Evolutionary conservation across 2,329 filamentous ascomycete species (phyloP), one percentile per base, ranked within the genome.

Genomic region (Clarireedia sp.): DNA sequence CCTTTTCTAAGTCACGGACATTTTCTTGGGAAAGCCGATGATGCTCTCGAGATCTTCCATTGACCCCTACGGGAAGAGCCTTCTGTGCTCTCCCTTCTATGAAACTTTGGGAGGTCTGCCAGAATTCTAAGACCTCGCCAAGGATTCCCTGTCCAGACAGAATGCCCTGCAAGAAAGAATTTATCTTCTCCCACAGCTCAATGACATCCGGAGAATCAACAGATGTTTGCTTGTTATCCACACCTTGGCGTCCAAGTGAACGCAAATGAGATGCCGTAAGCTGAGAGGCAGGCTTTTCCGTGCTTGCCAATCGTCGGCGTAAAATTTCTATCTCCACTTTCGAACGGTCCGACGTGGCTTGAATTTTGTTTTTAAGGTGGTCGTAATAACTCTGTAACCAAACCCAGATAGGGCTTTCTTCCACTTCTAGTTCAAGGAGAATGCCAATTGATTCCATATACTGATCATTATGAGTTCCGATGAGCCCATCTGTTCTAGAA

Each of bases 361-460:
- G 81, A 52, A 97, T 92, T 68, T 89, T 95, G 61, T 84, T 84
- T 71, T 94, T 96, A 55, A 99, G 77, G 66, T 91, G 85, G 61
- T 96, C 89, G 67, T 91, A 95, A 46, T 89, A 85, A 66, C 90
- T 96, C 54, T 92, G 75, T 24, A 99, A 81, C 91, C 94, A 99
- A 10, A 95, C 80, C 89, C 89, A 96, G 59, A 99, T 95, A 1
- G 94, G 94, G 64, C 95, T 99, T 57, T 97, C 90, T 9, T 95
- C 87, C 2, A 96, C 90, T 6, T 94, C 95, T 19, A 99, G 76
- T 70, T 99, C 92, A n/a, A 99, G 74, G 52, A 99, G 77, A 37
- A 96, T 77, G 21, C 84, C 79, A 54, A 99, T 97, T 48, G 96
- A 77, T 67, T 96, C 90, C 82, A 96, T 90, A 66, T 96, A 87